phyloP scores from a whole-genome alignment of 768 basidiomycete genomes.

The Fistulinella prunicolor region DNA sequence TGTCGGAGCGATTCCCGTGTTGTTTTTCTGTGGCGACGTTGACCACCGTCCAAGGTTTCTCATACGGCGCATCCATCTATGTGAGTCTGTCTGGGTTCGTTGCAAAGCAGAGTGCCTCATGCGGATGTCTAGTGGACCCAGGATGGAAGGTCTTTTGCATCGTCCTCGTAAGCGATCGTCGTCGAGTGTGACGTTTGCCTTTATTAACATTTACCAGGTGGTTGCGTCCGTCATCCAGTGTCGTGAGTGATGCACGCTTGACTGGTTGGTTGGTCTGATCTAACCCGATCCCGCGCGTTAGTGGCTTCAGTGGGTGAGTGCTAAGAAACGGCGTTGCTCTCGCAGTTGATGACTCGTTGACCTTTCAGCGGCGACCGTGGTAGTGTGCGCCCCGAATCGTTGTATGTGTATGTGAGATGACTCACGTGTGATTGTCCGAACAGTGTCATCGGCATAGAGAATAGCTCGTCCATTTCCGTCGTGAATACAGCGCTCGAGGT shows the following conservation, averaged over 20 bases:
- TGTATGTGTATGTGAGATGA: neutral
- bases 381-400: neutral
- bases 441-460: neutral
- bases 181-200: neutral
- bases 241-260: neutral
- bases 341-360: neutral
- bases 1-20: neutral
- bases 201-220: neutral
- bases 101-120: neutral
- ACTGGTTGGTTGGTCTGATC: neutral
- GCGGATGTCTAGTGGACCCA: neutral
- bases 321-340: neutral
- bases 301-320: neutral
- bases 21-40: neutral
- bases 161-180: neutral
- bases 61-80: conserved; percentile 2
- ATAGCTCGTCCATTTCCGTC: neutral
- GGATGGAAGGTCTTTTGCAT: neutral
- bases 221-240: neutral
- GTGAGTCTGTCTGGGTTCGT: neutral
- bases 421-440: neutral
- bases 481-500: neutral
- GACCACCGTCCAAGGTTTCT: conserved; percentile 1
- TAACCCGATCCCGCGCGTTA: neutral
- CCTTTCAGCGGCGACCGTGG: neutral